Percentiles rank a stretch among this genome's conserved stretches.
These are phyloP conservation scores for Purpureocillium lavendulum DNA, from an alignment of 2,329 filamentous ascomycete genomes.

Conservation along the genomic window DNA sequence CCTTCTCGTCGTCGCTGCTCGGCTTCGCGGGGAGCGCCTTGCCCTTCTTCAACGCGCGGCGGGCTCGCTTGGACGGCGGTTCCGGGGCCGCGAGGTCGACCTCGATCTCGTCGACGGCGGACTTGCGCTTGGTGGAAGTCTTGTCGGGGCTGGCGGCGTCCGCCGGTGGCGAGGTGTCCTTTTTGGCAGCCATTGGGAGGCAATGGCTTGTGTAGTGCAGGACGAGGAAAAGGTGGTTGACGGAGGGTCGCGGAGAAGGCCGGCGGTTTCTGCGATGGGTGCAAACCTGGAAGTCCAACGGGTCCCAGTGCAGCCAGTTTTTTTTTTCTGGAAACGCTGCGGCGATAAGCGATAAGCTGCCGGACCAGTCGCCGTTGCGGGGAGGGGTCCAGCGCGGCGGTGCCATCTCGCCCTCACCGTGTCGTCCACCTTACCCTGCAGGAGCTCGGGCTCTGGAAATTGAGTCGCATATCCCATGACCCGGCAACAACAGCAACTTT, in stretches of 20 bases:
- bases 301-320: background rate
- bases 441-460: too few relatives aligned
- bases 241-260: too few relatives aligned
- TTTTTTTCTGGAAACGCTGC: background rate
- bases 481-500: too few relatives aligned
- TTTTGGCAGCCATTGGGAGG: constrained; percentile 8
- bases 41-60: constrained; percentile 82
- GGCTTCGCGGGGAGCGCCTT: constrained; percentile 44
- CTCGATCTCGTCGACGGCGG: constrained; percentile 65
- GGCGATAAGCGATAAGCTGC: constrained; percentile 18
- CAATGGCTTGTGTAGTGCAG: background rate
- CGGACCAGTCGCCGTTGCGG: too few relatives aligned
- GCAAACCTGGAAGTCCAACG: too few relatives aligned
- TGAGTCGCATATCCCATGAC: too few relatives aligned
- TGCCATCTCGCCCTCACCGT: too few relatives aligned
- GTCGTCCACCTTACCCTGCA: too few relatives aligned
- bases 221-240: background rate
- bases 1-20: constrained; percentile 25
- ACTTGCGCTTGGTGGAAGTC: constrained; percentile 55
- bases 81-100: constrained; percentile 87
- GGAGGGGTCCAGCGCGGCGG: too few relatives aligned
- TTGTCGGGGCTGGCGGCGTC: constrained; percentile 7
- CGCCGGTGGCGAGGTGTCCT: constrained; percentile 3
- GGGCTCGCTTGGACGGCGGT: constrained; percentile 88
- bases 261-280: background rate